A percentile compares a stretch with the other conserved stretches of the same genome.
Conservation (phyloP, 495 filamentous ascomycete genomes). For the Clavariopsis aquatica region DNA sequence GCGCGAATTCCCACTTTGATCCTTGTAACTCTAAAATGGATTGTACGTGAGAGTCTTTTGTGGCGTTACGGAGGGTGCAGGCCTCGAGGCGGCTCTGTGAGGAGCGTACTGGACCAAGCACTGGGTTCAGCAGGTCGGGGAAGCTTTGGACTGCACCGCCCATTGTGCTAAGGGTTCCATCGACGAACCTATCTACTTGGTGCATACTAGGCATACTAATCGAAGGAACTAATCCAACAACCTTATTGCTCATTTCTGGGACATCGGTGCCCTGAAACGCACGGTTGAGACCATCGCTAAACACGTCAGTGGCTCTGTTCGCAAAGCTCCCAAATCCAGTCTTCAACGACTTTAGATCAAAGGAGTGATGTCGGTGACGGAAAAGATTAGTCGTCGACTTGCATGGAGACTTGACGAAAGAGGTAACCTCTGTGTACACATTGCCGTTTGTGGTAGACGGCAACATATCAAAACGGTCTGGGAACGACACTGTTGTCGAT, state of each 20-base stretch:
- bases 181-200: background rate
- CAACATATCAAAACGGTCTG: background rate
- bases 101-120: background rate
- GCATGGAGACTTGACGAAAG: background rate
- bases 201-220: background rate
- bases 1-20: background rate
- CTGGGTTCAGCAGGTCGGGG: background rate
- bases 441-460: background rate
- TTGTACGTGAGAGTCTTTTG: background rate
- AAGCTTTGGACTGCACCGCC: conserved; percentile 8
- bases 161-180: conserved; percentile 1
- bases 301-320: background rate
- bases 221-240: background rate
- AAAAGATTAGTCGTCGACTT: background rate
- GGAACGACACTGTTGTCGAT: background rate
- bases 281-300: conserved; percentile 3
- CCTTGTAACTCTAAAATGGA: background rate
- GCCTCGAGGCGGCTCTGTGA: background rate
- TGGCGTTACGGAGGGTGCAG: background rate
- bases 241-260: conserved; percentile 6
- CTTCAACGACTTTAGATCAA: background rate
- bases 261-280: conserved; percentile 24
- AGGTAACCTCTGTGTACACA: background rate
- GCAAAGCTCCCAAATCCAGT: background rate
- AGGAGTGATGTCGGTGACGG: background rate